phyloP scores from a whole-genome alignment of 495 filamentous ascomycete genomes.

The Daldinia concentrica region DNA sequence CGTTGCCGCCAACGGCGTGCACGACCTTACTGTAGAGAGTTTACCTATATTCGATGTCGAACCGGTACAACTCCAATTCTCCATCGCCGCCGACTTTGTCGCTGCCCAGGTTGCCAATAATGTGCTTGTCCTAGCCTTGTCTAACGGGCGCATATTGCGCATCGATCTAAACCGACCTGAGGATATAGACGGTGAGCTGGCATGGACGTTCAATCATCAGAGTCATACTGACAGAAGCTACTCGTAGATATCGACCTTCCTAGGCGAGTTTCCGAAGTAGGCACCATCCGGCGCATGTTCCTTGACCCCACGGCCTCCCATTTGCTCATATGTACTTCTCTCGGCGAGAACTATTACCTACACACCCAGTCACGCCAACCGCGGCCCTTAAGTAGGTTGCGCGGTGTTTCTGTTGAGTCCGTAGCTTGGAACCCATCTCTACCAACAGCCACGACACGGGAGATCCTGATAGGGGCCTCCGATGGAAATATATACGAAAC shows the following conservation, averaged over 20 bases:
- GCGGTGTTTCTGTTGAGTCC: conserved; percentile 85
- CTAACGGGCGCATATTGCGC: conserved; percentile 85
- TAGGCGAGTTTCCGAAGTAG: conserved; percentile 88
- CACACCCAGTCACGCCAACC: conserved; percentile 93
- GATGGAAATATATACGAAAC: conserved; percentile 96
- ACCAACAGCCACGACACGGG: conserved; percentile 92
- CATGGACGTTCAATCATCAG: background rate
- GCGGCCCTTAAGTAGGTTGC: conserved; percentile 80
- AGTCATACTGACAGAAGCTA: background rate
- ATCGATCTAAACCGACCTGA: conserved; percentile 94
- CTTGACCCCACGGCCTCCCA: conserved; percentile 96
- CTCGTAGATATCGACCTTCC: conserved; percentile 91
- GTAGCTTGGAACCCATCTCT: conserved; percentile 96
- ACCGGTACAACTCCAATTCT: conserved; percentile 88
- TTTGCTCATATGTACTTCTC: conserved; percentile 86
- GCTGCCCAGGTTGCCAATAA: conserved; percentile 98
- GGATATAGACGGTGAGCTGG: conserved; percentile 85
- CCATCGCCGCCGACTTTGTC: conserved; percentile 90
- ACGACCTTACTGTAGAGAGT: conserved; percentile 68
- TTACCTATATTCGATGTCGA: conserved; percentile 94
- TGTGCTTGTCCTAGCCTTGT: conserved; percentile 88
- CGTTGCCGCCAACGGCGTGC: conserved; percentile 55
- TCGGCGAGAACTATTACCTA: conserved; percentile 96
- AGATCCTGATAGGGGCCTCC: conserved; percentile 90
- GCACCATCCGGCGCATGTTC: conserved; percentile 93